phyloP scores from a whole-genome alignment of 176 grass and related monocot genomes.

The sorghum (Sorghum bicolor) region Sorghum_bicolor_NCBIv3 NC_012878.2:58911501-58912000 shows the following conservation, averaged over 20 bases:
- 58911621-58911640: conserved; percentile 77
- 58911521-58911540: conserved; percentile 84
- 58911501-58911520: conserved; percentile 53
- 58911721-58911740: neutral
- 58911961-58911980: conserved; percentile 90
- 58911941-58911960: conserved; percentile 86
- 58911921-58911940: conserved; percentile 66
- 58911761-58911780: neutral
- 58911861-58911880: conserved; percentile 90
- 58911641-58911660: conserved; percentile 86
- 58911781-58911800: neutral
- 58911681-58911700: conserved; percentile 83
- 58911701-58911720: conserved; percentile 35
- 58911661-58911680: conserved; percentile 62
- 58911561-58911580: conserved; percentile 71
- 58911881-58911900: conserved; percentile 80
- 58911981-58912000: conserved; percentile 23
- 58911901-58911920: conserved; percentile 80
- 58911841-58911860: conserved; percentile 52
- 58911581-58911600: conserved; percentile 60
- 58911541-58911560: conserved; percentile 78
- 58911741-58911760: neutral
- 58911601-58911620: conserved; percentile 79
- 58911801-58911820: neutral
- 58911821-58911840: neutral